Evolutionary conservation across 345 rosid species (phyloP).

Genomic region (Linum lewisii): DNA sequence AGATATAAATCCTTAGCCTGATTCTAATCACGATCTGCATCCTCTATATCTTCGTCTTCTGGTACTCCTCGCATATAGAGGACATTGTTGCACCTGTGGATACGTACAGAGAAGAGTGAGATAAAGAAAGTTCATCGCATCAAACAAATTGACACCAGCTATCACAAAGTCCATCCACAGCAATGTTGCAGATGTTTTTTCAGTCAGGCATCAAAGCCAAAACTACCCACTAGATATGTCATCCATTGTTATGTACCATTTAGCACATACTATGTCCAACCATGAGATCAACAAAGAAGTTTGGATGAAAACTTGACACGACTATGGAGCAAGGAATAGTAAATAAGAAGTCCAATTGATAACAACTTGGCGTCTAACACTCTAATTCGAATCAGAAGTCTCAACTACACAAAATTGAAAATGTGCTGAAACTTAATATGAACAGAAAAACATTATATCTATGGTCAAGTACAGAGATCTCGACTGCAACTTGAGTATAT

Average conservation of each 20-base stretch:
- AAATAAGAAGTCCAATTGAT: no score
- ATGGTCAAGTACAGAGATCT: no score
- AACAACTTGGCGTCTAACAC: no score
- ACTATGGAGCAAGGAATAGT: neutral
- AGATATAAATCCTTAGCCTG: neutral
- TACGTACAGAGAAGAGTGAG: neutral
- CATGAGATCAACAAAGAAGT: neutral
- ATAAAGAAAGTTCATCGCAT: neutral
- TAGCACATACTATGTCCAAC: no score
- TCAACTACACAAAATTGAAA: no score
- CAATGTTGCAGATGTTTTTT: neutral
- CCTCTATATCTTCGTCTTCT: slow-evolving; percentile 85
- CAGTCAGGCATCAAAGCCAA: neutral
- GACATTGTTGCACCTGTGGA: slow-evolving; percentile 81
- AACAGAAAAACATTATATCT: no score
- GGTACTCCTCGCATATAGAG: slow-evolving; percentile 88
- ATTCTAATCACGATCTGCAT: slow-evolving; percentile 51
- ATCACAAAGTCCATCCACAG: neutral
- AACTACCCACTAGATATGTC: no score
- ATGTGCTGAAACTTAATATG: no score
- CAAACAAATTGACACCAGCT: neutral
- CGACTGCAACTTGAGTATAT: no score
- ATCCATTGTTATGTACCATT: no score
- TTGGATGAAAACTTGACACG: neutral
- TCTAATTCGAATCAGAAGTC: no score